Evolutionary conservation across 805 yeast species (phyloP).

Genomic region (Candida suzukii): DNA sequence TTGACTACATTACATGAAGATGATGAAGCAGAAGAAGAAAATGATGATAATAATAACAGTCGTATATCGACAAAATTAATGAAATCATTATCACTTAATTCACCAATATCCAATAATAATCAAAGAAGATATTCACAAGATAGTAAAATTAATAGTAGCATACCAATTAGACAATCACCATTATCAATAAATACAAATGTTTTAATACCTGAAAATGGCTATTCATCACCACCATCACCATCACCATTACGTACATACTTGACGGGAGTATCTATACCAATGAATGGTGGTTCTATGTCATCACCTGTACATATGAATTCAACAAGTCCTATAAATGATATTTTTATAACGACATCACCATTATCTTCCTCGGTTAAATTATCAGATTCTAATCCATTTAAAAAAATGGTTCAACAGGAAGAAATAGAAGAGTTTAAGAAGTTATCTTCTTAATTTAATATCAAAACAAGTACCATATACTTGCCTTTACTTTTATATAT

Average conservation of each 20-base stretch:
- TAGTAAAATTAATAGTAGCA: background rate
- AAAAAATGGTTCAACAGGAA: background rate
- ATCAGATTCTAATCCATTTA: background rate
- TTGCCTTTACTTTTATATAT: too few species aligned
- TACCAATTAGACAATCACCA: background rate
- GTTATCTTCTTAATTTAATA: background rate
- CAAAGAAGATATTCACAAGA: background rate
- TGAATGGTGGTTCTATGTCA: too few species aligned
- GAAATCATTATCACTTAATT: background rate
- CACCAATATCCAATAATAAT: background rate
- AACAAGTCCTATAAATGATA: background rate
- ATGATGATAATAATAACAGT: background rate
- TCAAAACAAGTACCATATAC: too few species aligned
- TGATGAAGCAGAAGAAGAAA: background rate
- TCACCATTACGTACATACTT: background rate
- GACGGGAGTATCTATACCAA: background rate
- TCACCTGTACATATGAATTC: too few species aligned
- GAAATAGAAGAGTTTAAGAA: background rate
- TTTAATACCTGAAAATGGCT: background rate
- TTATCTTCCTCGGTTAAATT: background rate
- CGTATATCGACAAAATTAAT: background rate
- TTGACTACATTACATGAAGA: background rate
- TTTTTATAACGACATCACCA: background rate
- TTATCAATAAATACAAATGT: background rate
- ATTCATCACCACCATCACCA: background rate